Evolutionary conservation across 345 rosid genomes (phyloP), one percentile per base, ranked within the genome.

Genomic region (Eucalyptus tenuipes): DNA sequence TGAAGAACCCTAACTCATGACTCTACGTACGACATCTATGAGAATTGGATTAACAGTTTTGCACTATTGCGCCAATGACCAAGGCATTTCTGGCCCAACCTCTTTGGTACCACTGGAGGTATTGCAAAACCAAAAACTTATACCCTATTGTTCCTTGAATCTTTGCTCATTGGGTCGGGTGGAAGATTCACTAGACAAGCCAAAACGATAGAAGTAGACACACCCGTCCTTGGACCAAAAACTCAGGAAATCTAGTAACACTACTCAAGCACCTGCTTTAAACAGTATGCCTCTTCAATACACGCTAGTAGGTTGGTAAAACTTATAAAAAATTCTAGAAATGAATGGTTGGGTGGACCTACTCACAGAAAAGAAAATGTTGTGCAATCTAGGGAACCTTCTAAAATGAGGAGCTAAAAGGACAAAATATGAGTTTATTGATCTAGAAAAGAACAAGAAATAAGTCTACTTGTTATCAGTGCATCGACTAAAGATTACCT

Each of bases 401-500:
- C 47, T 20, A 75, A 33, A 37, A 75, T 37, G 82, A 49, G 61
- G 42, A 49, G 53, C 61, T 37, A 45, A 49, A 49, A 49, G 61
- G 42, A 49, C 61, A 85, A 48, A 44, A 49, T 31, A 49, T n/a
- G 42, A 20, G 5, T 48, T 48, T 85, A 85, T 49, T 49, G 42
- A 75, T 75, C 3, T 5, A 85, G 25, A 48, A 68, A 85, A 31
- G 40, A 85, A 52, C 87, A 48, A n/a, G 57, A 25, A 85, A 13
- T 48, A 25, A 49, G 53, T 84, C 86, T 2, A 85, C 53, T 48
- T 45, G n/a, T 29, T 85, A 85, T 31, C 44, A 59, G 15, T 79
- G 50, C 3, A 86, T 22, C 4, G 16, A 47, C 45, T 40, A 66
- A 10, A 53, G 89, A 22, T 27, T 93, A 96, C 99, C 98, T 97